phyloP scores from a whole-genome alignment of 257 asterid genomes.

The Oldenlandia corymbosa region DNA sequence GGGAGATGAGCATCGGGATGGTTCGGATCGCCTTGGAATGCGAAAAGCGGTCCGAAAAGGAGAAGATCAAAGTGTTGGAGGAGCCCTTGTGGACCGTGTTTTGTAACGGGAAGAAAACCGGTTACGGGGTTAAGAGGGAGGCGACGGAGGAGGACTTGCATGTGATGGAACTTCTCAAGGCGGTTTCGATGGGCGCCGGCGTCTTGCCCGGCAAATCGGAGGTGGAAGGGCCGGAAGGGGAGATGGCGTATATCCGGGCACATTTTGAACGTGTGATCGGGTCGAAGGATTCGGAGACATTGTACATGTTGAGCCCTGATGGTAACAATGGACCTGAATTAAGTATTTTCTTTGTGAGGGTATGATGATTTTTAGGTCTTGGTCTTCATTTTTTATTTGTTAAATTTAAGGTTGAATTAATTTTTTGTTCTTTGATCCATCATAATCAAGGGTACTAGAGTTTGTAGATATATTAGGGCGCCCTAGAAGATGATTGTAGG shows the following conservation, averaged over 20 bases:
- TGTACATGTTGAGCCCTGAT: slow-evolving; percentile 87
- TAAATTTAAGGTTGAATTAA: neutral
- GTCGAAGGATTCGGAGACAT: slow-evolving; percentile 75
- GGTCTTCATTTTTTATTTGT: neutral
- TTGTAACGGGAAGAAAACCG: slow-evolving; percentile 73
- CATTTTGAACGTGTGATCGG: slow-evolving; percentile 73
- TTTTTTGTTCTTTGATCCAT: neutral
- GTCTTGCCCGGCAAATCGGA: slow-evolving; percentile 62
- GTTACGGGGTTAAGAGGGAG: slow-evolving; percentile 57
- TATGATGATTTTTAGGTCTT: slow-evolving; percentile 26
- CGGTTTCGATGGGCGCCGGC: slow-evolving; percentile 89
- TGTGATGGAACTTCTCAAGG: slow-evolving; percentile 71
- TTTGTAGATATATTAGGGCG: slow-evolving; percentile 2
- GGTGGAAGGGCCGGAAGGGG: slow-evolving; percentile 57
- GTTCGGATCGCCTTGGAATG: slow-evolving; percentile 41
- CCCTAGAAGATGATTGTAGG: neutral
- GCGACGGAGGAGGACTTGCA: slow-evolving; percentile 66
- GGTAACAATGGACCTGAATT: slow-evolving; percentile 76
- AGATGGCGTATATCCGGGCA: slow-evolving; percentile 73
- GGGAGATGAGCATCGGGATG: slow-evolving; percentile 46
- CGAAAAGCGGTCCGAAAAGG: slow-evolving; percentile 28
- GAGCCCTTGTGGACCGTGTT: slow-evolving; percentile 87
- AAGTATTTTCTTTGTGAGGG: slow-evolving; percentile 84
- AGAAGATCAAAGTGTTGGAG: slow-evolving; percentile 34
- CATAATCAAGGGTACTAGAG: neutral